phyloP scores from a whole-genome alignment of 1,284 basidiomycete genomes.

The Ganoderma multipileum region DNA sequence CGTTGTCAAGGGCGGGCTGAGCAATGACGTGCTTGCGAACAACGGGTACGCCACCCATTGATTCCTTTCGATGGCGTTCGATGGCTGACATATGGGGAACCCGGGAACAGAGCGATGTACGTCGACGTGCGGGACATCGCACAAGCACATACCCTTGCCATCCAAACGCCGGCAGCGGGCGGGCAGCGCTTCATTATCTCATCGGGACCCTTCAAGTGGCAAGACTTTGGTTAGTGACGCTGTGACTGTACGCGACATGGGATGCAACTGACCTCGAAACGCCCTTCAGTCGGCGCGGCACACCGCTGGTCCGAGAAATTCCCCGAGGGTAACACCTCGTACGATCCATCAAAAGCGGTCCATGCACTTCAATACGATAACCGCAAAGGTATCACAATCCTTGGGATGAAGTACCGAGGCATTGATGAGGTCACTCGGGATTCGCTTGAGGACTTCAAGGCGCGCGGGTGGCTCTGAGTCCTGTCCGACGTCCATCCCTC shows the following conservation, averaged over 20 bases:
- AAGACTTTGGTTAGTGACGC: slow-evolving; percentile 38
- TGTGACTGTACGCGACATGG: not conserved
- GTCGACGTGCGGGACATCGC: slow-evolving; percentile 73
- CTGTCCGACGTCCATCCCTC: not conserved
- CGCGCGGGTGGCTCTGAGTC: slow-evolving; percentile 26
- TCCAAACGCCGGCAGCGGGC: slow-evolving; percentile 60
- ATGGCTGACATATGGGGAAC: not conserved
- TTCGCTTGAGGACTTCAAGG: slow-evolving; percentile 48
- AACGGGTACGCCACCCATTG: slow-evolving; percentile 1
- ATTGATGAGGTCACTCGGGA: slow-evolving; percentile 51
- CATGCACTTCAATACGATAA: slow-evolving; percentile 40
- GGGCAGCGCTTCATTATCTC: slow-evolving; percentile 64
- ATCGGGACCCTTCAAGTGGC: slow-evolving; percentile 43
- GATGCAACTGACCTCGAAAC: not conserved
- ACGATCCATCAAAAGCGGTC: slow-evolving; percentile 39
- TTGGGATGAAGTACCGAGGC: slow-evolving; percentile 54
- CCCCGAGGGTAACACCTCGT: slow-evolving; percentile 32
- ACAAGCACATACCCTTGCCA: slow-evolving; percentile 60
- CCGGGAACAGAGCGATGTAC: slow-evolving; percentile 39
- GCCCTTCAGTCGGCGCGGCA: slow-evolving; percentile 18
- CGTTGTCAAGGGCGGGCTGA: slow-evolving; percentile 39
- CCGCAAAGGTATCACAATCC: slow-evolving; percentile 47
- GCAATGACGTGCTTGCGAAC: slow-evolving; percentile 22
- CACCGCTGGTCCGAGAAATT: slow-evolving; percentile 29
- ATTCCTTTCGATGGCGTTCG: not conserved